Evolutionary conservation across 1,284 basidiomycete species (phyloP).

Genomic region (Sanghuangporus sanghuang): DNA sequence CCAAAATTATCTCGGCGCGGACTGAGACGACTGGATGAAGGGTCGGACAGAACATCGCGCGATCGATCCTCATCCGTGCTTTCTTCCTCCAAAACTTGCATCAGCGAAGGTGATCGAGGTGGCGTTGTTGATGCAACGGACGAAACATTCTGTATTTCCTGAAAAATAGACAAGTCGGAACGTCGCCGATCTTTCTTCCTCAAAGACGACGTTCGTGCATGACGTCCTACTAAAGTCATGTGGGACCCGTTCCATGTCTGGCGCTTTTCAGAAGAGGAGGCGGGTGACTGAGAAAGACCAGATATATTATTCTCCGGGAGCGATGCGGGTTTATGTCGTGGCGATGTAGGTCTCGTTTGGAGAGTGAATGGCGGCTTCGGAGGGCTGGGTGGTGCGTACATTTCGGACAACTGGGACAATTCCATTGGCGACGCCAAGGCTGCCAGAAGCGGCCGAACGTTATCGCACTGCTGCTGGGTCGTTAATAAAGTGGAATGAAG

Average conservation of each 20-base stretch:
- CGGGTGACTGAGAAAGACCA: conserved; percentile 16
- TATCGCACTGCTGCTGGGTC: conserved; percentile 73
- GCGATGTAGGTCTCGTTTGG: conserved; percentile 35
- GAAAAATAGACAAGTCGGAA: conserved; percentile 48
- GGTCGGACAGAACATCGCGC: neutral
- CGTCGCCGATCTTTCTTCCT: conserved; percentile 38
- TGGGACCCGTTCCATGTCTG: conserved; percentile 73
- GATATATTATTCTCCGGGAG: conserved; percentile 23
- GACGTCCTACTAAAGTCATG: conserved; percentile 39
- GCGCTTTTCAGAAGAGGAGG: conserved; percentile 43
- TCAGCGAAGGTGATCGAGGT: conserved; percentile 26
- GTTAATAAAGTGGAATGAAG: conserved; percentile 67
- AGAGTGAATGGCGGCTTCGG: conserved; percentile 35
- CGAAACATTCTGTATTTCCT: conserved; percentile 20
- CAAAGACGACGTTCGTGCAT: conserved; percentile 18
- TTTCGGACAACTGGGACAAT: conserved; percentile 68
- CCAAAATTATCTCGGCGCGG: conserved; percentile 42
- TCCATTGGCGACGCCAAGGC: conserved; percentile 67
- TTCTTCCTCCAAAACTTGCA: conserved; percentile 15
- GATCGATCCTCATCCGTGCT: conserved; percentile 18
- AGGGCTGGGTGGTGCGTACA: conserved; percentile 77
- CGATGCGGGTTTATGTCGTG: conserved; percentile 30
- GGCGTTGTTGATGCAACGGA: conserved; percentile 21
- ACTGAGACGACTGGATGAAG: conserved; percentile 20
- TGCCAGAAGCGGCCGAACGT: conserved; percentile 68